Conservation (phyloP, 805 yeast species). For the Wickerhamiella vanderwaltii region DNA sequence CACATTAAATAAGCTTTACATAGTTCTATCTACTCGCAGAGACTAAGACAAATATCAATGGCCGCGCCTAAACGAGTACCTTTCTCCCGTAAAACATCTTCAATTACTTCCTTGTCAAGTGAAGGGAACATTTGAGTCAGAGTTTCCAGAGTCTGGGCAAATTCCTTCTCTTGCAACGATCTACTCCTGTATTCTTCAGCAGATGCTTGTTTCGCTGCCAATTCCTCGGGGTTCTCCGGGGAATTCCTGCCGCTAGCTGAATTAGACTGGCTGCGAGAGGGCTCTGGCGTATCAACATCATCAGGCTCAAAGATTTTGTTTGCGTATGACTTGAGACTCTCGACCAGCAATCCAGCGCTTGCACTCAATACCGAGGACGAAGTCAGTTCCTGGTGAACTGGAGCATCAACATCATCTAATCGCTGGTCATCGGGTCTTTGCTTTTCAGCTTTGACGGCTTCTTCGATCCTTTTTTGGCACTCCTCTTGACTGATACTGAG, state of each 20-base stretch:
- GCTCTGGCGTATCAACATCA: conserved; percentile 17
- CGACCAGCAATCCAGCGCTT: conserved; percentile 41
- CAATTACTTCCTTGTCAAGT: conserved; percentile 53
- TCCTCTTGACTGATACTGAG: conserved; percentile 53
- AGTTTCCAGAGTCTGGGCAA: conserved; percentile 35
- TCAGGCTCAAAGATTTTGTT: conserved; percentile 28
- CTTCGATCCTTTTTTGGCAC: conserved; percentile 35
- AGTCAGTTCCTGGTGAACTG: conserved; percentile 13
- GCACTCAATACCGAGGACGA: conserved; percentile 27
- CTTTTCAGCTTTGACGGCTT: conserved; percentile 31
- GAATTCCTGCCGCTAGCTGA: conserved; percentile 11
- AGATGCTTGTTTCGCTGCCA: conserved; percentile 29
- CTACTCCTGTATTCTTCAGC: conserved; percentile 31
- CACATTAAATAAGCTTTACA: too few relatives aligned
- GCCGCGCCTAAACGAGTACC: conserved; percentile 58
- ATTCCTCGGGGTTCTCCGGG: conserved; percentile 22
- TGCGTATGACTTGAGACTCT: conserved; percentile 34
- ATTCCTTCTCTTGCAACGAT: conserved; percentile 34
- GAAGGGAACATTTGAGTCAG: conserved; percentile 63
- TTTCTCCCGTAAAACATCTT: conserved; percentile 57
- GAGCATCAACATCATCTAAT: neutral
- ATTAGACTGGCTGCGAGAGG: conserved; percentile 1
- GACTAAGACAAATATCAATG: conserved; percentile 47
- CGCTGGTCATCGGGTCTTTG: conserved; percentile 21
- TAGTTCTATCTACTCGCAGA: conserved; percentile 18